These are phyloP conservation scores for Theileria orientalis DNA, from an alignment of 169 alveolate species.

Conservation along the genomic window DNA sequence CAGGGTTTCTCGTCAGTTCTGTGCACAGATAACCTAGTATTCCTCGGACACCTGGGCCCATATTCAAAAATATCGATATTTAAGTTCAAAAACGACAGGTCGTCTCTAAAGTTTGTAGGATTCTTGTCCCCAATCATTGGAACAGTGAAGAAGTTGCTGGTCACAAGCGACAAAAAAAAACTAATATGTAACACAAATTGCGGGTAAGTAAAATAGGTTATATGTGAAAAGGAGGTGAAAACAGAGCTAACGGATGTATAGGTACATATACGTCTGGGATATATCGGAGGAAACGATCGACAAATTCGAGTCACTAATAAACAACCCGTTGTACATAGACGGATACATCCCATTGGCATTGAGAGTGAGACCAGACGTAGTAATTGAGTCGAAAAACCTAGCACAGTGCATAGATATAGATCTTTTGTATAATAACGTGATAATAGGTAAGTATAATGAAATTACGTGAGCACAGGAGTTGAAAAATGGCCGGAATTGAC, in stretches of 20 bases:
- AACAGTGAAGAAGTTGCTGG: slow-evolving; percentile 16
- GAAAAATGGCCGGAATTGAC: slow-evolving; percentile 21
- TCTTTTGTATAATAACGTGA: slow-evolving; percentile 5
- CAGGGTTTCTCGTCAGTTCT: slow-evolving; percentile 29
- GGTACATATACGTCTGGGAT: slow-evolving; percentile 60
- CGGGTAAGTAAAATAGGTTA: slow-evolving; percentile 29
- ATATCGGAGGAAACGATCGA: slow-evolving; percentile 27
- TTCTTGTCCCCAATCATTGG: slow-evolving; percentile 30
- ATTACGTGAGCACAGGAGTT: neutral
- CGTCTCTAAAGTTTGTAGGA: slow-evolving; percentile 22
- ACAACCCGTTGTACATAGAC: slow-evolving; percentile 43
- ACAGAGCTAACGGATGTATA: neutral
- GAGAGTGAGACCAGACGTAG: slow-evolving; percentile 32
- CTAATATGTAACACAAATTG: slow-evolving; percentile 45
- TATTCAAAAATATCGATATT: slow-evolving; percentile 22
- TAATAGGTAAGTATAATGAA: slow-evolving; percentile 5
- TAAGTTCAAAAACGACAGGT: slow-evolving; percentile 5
- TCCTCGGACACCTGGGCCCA: slow-evolving; percentile 45
- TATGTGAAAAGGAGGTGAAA: neutral
- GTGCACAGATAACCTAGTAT: slow-evolving; percentile 27
- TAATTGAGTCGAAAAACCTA: neutral
- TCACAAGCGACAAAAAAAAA: neutral
- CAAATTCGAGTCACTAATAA: slow-evolving; percentile 6
- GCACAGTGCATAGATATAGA: slow-evolving; percentile 37
- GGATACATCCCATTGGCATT: slow-evolving; percentile 37